Base-by-base conservation (phyloP, 495 filamentous ascomycete genomes). In the Podospora comata region DNA sequence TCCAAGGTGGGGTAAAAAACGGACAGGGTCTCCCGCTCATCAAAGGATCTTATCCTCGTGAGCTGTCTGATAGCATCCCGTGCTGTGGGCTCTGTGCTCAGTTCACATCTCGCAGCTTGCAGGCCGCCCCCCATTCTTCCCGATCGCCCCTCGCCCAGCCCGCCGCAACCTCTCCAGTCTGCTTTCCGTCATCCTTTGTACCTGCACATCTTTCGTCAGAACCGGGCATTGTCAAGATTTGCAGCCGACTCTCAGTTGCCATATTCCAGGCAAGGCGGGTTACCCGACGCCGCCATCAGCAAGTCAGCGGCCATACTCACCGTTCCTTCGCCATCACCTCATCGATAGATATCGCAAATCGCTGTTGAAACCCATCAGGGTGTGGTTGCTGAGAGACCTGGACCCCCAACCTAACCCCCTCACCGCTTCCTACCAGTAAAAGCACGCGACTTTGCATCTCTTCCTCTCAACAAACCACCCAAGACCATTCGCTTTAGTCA, bases 301-400 rank as follows among this genome's bases (percentile, higher is more conserved):
- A 23, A 63, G 60, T 34, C 27, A 39, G n/a, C 61, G 32, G 32
- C 32, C 55, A 26, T 58, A 58, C 18, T 26, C 55, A 48, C 6
- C 39, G 39, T 48, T 48, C n/a, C n/a, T 53, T 63, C 61, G 61
- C 61, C 61, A 63, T 63, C 61, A 63, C 19, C 34, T 63, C 61
- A 63, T 63, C 61, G 61, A 63, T 32, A 20, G 13, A 15, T 19
- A 63, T 62, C 32, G 13, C 19, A 59, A 27, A 59, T 59, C 56
- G 19, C 19, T 58, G 7, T 13, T 27, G 4, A 27, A 20, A 18
- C 30, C 7, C 30, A 32, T 59, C 19, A 20, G 26, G 20, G 56
- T 59, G 18, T 59, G 19, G 56, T 27, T 15, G 26, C 60, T 20
- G 18, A 63, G 15, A 28, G 27, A 32, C 19, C 27, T 28, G 32